A percentile compares a stretch with the other conserved stretches of the same genome.
Conservation (phyloP, 208 protist species). For the Leishmania amazonensis region DNA sequence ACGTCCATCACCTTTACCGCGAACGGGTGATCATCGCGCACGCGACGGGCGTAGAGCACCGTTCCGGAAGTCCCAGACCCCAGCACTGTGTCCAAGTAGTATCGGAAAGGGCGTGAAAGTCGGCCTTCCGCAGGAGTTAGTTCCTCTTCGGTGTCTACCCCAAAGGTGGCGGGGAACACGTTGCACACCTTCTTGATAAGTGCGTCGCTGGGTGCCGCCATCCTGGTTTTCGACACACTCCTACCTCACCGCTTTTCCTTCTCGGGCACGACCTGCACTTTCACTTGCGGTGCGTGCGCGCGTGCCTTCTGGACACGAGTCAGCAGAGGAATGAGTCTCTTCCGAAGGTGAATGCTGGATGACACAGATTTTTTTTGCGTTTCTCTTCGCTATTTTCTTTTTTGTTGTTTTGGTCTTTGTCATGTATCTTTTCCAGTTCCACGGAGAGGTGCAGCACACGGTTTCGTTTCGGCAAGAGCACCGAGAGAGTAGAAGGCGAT, state of each 20-base stretch:
- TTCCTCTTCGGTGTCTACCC: conserved; percentile 28
- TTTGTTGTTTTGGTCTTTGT: not conserved
- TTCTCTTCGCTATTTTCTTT: not conserved
- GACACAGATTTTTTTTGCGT: no score
- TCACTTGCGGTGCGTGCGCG: not conserved
- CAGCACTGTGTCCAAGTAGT: conserved; percentile 58
- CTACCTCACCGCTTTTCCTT: no score
- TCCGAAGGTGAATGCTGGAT: not conserved
- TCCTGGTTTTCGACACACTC: not conserved
- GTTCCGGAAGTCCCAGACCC: conserved; percentile 46
- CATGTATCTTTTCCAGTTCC: not conserved
- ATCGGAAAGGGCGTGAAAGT: conserved; percentile 33
- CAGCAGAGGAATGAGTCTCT: not conserved
- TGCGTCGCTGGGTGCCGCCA: conserved; percentile 35
- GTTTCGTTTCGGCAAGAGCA: not conserved
- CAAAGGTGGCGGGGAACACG: conserved; percentile 42
- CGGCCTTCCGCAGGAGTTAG: not conserved
- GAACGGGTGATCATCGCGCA: conserved; percentile 45
- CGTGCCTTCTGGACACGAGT: not conserved
- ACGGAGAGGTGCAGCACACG: not conserved
- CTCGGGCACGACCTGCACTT: not conserved
- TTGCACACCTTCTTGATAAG: conserved; percentile 43
- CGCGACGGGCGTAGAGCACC: conserved; percentile 50
- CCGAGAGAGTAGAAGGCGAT: conserved; percentile 12
- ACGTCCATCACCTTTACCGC: conserved; percentile 68